phyloP scores from a whole-genome alignment of 2,329 filamentous ascomycete species.

The Aspergillus cejpii region DNA sequence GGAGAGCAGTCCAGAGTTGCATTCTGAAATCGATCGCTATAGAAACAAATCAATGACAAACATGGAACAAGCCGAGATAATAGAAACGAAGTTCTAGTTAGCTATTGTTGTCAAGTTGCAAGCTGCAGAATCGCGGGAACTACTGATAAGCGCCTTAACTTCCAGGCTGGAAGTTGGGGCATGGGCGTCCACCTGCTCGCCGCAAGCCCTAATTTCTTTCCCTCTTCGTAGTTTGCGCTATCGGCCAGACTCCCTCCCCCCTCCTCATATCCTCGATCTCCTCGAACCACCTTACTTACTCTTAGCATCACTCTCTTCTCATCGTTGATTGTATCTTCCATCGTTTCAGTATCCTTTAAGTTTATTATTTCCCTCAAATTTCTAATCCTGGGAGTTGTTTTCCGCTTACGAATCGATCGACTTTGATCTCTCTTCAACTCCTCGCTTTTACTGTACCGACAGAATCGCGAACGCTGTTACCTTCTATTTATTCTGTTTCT shows the following conservation, averaged over 20 bases:
- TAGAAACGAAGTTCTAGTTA: not conserved
- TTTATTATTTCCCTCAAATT: conserved; percentile 8
- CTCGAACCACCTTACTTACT: conserved; percentile 4
- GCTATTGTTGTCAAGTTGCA: not conserved
- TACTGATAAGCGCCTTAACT: conserved; percentile 16
- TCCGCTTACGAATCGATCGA: conserved; percentile 13
- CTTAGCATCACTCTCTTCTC: conserved; percentile 1
- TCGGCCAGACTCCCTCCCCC: conserved; percentile 15
- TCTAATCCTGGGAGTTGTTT: conserved; percentile 12
- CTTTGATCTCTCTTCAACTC: conserved; percentile 10
- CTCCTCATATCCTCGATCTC: not conserved
- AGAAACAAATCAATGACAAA: conserved; percentile 5
- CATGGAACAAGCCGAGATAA: conserved; percentile 4
- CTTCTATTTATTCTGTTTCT: not conserved
- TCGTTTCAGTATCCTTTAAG: conserved; percentile 6
- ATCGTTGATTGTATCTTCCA: conserved; percentile 8
- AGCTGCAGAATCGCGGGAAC: conserved; percentile 2
- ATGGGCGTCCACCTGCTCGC: conserved; percentile 16
- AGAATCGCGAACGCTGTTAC: not conserved
- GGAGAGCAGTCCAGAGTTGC: conserved; percentile 34
- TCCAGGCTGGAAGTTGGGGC: conserved; percentile 19
- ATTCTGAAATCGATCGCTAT: conserved; percentile 22
- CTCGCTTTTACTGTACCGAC: conserved; percentile 19
- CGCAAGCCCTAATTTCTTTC: conserved; percentile 36
- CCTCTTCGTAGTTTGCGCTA: conserved; percentile 18